These are phyloP conservation scores for Hansenula sp. DNA, from an alignment of 1,139 yeast species.

Conservation along the genomic window DNA sequence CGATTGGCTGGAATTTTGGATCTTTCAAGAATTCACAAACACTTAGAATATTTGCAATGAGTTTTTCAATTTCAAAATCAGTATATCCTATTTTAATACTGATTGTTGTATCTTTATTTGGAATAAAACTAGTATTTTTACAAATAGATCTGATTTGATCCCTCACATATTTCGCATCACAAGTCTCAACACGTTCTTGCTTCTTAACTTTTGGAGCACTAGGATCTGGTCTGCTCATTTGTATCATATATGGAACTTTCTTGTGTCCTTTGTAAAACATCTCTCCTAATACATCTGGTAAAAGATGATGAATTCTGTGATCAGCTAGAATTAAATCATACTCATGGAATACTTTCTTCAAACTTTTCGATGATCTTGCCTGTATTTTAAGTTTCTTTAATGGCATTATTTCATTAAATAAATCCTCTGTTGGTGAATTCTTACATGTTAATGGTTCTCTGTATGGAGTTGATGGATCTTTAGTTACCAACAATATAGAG, in stretches of 20 bases:
- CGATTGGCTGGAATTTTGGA: slow-evolving; percentile 46
- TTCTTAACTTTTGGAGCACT: slow-evolving; percentile 22
- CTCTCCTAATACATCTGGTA: slow-evolving; percentile 53
- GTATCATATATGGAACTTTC: slow-evolving; percentile 61
- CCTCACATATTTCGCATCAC: slow-evolving; percentile 57
- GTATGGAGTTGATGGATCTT: slow-evolving; percentile 60
- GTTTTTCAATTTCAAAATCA: slow-evolving; percentile 37
- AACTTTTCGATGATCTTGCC: slow-evolving; percentile 39
- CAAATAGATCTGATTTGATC: slow-evolving; percentile 59
- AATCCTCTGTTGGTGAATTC: slow-evolving; percentile 52
- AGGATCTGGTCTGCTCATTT: slow-evolving; percentile 52
- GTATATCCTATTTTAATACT: slow-evolving; percentile 47
- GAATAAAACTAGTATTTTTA: slow-evolving; percentile 54
- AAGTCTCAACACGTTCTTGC: slow-evolving; percentile 40
- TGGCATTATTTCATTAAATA: slow-evolving; percentile 53
- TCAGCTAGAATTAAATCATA: slow-evolving; percentile 66
- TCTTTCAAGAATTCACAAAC: slow-evolving; percentile 48
- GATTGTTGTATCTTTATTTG: slow-evolving; percentile 46
- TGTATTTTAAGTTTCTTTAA: slow-evolving; percentile 49
- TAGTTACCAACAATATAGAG: slow-evolving; percentile 56
- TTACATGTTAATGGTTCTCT: slow-evolving; percentile 41
- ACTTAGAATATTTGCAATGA: slow-evolving; percentile 52
- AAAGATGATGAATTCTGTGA: slow-evolving; percentile 53
- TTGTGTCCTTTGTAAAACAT: slow-evolving; percentile 54
- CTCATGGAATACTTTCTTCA: slow-evolving; percentile 47